Evolutionary conservation across 768 basidiomycete genomes (phyloP), one percentile per base, ranked within the genome.

Genomic region (Leccinum subgranulosum): DNA sequence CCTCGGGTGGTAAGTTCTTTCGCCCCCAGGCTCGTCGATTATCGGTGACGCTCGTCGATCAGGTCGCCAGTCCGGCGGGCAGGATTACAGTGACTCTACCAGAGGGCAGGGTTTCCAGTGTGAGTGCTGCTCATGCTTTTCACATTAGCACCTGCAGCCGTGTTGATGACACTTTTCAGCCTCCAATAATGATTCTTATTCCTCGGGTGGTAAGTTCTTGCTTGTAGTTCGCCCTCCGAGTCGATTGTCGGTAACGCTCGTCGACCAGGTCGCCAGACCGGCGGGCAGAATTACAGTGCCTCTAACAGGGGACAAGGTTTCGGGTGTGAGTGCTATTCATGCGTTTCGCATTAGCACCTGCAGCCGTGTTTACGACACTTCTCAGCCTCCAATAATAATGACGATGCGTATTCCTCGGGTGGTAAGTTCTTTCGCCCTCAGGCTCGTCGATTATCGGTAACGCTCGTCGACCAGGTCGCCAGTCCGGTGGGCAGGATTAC

Each of bases 401-500:
- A 43, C 9, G 17, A 43, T 34, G 14, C 6, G 33, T 34, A 6
- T 15, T 9, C 14, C 19, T 0, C 19, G 41, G 41, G 3, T 43
- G 15, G 60, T 61, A 49, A 58, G 59, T 56, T 36, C 17, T 8
- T 34, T 34, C 3, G 36, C 36, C 36, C 3, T 45, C 43, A 21
- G 9, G 21, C 23, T 58, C 53, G 66, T 61, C 51, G 54, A 53
- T 61, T 41, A 39, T 60, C 28, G 39, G 11, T 21, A 53, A 62
- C 58, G 15, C 15, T 41, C 55, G 54, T 45, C 29, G 47, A 60
- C 62, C 47, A 84, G 82, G 75, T 50, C 71, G 62, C 49, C 82
- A 77, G 77, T 85, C 87, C 6, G 87, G 87, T 12, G 87, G 88
- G 3, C 75, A 78, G 3, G 83, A 87, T 64, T 84, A 79, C 66